Conservation (phyloP, 257 asterid genomes). For the Ajuga chamaepitys region DNA sequence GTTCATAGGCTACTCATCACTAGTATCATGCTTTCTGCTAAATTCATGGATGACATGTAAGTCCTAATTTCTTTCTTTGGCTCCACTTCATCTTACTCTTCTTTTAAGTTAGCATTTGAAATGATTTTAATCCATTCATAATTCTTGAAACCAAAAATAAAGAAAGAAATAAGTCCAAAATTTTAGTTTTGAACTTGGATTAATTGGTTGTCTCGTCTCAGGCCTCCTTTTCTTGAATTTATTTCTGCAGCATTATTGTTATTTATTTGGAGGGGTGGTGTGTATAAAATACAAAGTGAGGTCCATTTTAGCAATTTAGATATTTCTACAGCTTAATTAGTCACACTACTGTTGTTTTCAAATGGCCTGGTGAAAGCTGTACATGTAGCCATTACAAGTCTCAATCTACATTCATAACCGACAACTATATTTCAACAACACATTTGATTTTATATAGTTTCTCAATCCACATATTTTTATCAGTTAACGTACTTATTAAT, state of each 20-base stretch:
- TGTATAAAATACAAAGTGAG: too few relatives aligned
- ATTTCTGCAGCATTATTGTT: background rate
- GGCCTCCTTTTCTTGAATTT: background rate
- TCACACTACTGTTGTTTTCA: background rate
- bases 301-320: too few relatives aligned
- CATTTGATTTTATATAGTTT: background rate
- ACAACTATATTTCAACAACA: constrained; percentile 29
- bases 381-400: background rate
- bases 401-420: constrained; percentile 25
- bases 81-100: background rate
- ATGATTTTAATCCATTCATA: too few relatives aligned
- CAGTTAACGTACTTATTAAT: too few relatives aligned
- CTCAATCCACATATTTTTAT: too few relatives aligned
- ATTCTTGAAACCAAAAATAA: too few relatives aligned
- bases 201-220: background rate
- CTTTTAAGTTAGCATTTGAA: too few relatives aligned
- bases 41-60: constrained; percentile 85
- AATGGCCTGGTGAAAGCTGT: background rate
- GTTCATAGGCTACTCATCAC: constrained; percentile 71
- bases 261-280: too few relatives aligned
- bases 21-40: constrained; percentile 81
- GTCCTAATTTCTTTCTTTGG: constrained; percentile 9
- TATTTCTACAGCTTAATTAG: too few relatives aligned
- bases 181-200: background rate
- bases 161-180: too few relatives aligned